Percentiles rank a stretch among this genome's conserved stretches.
These are phyloP conservation scores for Cystobasidium onofrii DNA, from an alignment of 768 basidiomycete genomes.

Conservation along the genomic window DNA sequence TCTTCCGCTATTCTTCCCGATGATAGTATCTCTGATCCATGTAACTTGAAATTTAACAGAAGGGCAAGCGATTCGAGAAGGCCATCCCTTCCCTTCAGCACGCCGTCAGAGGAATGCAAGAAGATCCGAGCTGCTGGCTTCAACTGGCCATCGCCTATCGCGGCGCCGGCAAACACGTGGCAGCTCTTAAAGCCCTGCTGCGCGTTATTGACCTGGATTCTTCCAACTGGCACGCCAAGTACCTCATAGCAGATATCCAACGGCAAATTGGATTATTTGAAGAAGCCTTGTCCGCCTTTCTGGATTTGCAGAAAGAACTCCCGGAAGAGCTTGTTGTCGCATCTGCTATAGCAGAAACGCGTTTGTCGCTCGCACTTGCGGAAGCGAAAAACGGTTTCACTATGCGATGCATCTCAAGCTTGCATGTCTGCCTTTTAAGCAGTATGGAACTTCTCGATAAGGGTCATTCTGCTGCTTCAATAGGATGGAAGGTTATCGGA, in stretches of 20 bases:
- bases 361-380: constrained; percentile 61
- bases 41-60: too few species aligned
- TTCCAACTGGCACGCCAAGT: constrained; percentile 71
- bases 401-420: constrained; percentile 61
- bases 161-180: constrained; percentile 75
- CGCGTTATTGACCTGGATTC: constrained; percentile 66
- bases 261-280: constrained; percentile 64
- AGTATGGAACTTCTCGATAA: constrained; percentile 46
- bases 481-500: constrained; percentile 72
- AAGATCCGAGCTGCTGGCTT: constrained; percentile 77
- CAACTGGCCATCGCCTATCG: constrained; percentile 85
- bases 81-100: constrained; percentile 40
- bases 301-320: constrained; percentile 53
- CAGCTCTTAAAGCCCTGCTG: constrained; percentile 75
- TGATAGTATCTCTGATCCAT: too few species aligned
- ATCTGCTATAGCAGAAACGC: constrained; percentile 61
- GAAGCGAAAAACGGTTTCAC: constrained; percentile 64
- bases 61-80: constrained; percentile 36
- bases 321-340: constrained; percentile 66
- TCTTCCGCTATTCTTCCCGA: neutral
- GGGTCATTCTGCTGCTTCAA: constrained; percentile 55
- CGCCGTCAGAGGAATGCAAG: constrained; percentile 46
- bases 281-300: constrained; percentile 64
- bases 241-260: constrained; percentile 76
- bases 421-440: constrained; percentile 54